These are phyloP conservation scores for Avena eriantha DNA, from an alignment of 176 grass and related monocot species.

Conservation along the genomic window DNA sequence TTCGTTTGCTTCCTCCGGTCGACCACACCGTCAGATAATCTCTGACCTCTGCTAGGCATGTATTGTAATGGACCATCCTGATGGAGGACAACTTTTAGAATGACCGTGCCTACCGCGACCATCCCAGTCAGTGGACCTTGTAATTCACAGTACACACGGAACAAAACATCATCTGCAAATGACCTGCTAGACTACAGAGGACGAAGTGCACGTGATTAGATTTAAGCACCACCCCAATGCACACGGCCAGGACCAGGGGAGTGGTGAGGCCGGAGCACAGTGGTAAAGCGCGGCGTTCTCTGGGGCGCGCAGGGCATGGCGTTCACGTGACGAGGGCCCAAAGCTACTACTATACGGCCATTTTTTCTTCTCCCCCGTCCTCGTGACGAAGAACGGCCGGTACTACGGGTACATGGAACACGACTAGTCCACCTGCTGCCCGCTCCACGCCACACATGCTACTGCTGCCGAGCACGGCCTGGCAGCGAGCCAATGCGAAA, in stretches of 20 bases:
- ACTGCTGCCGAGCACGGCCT: background rate
- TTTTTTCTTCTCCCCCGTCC: background rate
- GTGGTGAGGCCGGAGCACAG: background rate
- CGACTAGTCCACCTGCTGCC: constrained; percentile 1
- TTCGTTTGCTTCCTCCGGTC: no score
- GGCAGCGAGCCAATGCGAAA: constrained; percentile 15
- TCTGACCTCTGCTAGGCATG: background rate
- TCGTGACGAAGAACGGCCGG: background rate
- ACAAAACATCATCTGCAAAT: background rate
- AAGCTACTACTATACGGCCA: background rate
- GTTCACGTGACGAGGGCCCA: constrained; percentile 39
- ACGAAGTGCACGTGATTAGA: background rate
- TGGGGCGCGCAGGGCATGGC: constrained; percentile 10
- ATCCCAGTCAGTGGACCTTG: constrained; percentile 7
- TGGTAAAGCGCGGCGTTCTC: background rate
- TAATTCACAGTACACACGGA: background rate
- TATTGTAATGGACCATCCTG: background rate
- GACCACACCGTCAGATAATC: background rate
- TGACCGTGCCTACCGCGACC: background rate
- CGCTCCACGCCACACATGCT: background rate
- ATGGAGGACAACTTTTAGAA: background rate
- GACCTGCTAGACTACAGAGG: background rate
- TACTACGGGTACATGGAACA: background rate
- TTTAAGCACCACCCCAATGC: background rate
- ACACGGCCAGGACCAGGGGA: no score